A percentile compares a stretch with the other conserved stretches of the same genome.
phyloP scores from a whole-genome alignment of 2,329 filamentous ascomycete species.

The Cladosporium sp. region DNA sequence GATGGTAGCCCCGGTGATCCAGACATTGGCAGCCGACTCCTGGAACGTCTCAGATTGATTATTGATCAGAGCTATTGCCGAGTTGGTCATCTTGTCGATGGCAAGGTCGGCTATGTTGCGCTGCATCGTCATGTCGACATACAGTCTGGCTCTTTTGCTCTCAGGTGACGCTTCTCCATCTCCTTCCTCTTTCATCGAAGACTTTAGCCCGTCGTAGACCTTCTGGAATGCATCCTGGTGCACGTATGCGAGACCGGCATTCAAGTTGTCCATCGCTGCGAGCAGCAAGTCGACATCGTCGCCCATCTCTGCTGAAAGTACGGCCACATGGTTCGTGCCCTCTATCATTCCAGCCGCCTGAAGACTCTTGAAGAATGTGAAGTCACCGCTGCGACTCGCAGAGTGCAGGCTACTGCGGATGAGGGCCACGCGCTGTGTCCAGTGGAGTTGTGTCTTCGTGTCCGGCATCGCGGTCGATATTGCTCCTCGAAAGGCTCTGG shows the following conservation, averaged over 20 bases:
- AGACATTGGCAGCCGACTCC: constrained; percentile 47
- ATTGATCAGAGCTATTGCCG: constrained; percentile 47
- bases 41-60: constrained; percentile 44
- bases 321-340: constrained; percentile 49
- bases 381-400: constrained; percentile 48
- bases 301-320: constrained; percentile 43
- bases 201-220: constrained; percentile 48
- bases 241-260: constrained; percentile 48
- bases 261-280: constrained; percentile 50
- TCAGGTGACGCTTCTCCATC: constrained; percentile 33
- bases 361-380: constrained; percentile 51
- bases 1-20: constrained; percentile 49
- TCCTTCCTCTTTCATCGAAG: constrained; percentile 33
- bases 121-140: constrained; percentile 49
- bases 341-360: constrained; percentile 48
- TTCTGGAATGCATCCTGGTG: constrained; percentile 52
- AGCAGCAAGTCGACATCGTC: constrained; percentile 48
- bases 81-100: constrained; percentile 50
- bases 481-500: background rate
- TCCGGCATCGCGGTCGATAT: constrained; percentile 27
- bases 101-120: constrained; percentile 49
- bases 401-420: constrained; percentile 49
- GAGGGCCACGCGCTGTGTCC: constrained; percentile 50
- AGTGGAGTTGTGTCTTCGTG: constrained; percentile 42
- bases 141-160: constrained; percentile 40